Evolutionary conservation across 2,329 filamentous ascomycete genomes (phyloP).

Genomic region (Aspergillus latus): DNA sequence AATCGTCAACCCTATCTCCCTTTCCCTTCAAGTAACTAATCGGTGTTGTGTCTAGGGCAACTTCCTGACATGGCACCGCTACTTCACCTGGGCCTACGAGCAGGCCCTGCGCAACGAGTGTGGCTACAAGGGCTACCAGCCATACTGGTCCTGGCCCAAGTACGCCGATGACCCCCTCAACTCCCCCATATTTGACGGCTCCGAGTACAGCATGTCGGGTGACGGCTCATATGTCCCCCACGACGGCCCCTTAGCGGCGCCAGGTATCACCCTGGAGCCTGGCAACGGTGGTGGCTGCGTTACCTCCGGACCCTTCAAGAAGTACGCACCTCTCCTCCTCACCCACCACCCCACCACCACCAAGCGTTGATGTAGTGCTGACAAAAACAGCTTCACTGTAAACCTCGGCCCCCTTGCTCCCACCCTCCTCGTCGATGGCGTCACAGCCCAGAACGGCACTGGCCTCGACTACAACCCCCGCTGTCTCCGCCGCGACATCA

Average conservation of each 20-base stretch:
- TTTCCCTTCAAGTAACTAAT: no score
- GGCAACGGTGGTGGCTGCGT: constrained; percentile 28
- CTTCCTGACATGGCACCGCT: constrained; percentile 49
- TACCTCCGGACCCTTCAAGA: constrained; percentile 17
- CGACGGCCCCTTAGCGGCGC: constrained; percentile 20
- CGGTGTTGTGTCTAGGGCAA: background rate
- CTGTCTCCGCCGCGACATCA: constrained; percentile 31
- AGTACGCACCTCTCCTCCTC: constrained; percentile 4
- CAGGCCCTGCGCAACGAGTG: constrained; percentile 46
- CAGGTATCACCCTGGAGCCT: constrained; percentile 34
- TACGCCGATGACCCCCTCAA: constrained; percentile 31
- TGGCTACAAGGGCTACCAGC: constrained; percentile 43
- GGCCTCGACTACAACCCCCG: constrained; percentile 33
- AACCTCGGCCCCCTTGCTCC: constrained; percentile 32
- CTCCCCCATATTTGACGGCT: constrained; percentile 40
- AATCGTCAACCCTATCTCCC: no score
- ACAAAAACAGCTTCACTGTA: constrained; percentile 25
- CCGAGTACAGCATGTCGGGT: constrained; percentile 44
- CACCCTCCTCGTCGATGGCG: constrained; percentile 17
- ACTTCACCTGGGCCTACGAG: constrained; percentile 46
- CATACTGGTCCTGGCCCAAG: constrained; percentile 42
- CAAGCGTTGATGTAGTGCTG: background rate
- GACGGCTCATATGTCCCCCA: constrained; percentile 41
- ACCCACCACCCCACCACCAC: no score
- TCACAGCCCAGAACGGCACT: constrained; percentile 17